Percentiles rank a stretch among this genome's conserved stretches.
Evolutionary conservation across 768 basidiomycete genomes (phyloP).

Genomic region (Suillus alpinus): DNA sequence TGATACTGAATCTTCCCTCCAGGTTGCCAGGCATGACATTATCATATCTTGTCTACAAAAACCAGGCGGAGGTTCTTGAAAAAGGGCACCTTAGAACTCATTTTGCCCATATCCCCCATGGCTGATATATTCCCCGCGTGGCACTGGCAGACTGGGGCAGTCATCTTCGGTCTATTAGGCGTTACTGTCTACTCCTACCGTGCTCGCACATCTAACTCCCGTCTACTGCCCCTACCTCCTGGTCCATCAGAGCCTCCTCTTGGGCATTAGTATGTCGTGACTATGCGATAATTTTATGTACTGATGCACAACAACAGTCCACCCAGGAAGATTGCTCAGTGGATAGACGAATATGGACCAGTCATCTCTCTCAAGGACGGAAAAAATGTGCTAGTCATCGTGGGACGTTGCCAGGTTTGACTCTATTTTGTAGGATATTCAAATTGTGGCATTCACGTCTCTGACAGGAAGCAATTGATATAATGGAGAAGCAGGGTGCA

Average conservation of each 20-base stretch:
- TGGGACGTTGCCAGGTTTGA: constrained; percentile 9
- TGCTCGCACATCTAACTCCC: not conserved
- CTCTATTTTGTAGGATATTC: constrained; percentile 13
- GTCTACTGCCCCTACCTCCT: constrained; percentile 1
- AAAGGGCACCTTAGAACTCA: not conserved
- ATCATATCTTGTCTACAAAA: not conserved
- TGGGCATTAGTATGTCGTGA: constrained; percentile 2
- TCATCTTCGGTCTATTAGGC: not conserved
- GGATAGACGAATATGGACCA: constrained; percentile 10
- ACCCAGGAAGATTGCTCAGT: constrained; percentile 3
- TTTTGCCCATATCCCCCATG: not conserved
- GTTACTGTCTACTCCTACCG: not conserved
- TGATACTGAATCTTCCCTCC: not conserved
- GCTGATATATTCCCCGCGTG: not conserved
- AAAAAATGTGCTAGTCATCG: constrained; percentile 4
- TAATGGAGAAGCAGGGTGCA: constrained; percentile 61
- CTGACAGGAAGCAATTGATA: constrained; percentile 43
- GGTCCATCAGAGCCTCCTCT: constrained; percentile 7
- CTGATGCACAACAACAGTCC: not conserved
- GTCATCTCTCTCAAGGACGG: constrained; percentile 7
- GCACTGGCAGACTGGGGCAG: not conserved
- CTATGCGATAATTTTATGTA: too few relatives aligned
- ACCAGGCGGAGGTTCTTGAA: not conserved
- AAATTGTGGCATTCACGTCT: constrained; percentile 4
- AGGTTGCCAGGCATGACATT: not conserved